Evolutionary conservation across 768 basidiomycete genomes (phyloP), one percentile per base, ranked within the genome.

Genomic region (Arthromyces matolae): DNA sequence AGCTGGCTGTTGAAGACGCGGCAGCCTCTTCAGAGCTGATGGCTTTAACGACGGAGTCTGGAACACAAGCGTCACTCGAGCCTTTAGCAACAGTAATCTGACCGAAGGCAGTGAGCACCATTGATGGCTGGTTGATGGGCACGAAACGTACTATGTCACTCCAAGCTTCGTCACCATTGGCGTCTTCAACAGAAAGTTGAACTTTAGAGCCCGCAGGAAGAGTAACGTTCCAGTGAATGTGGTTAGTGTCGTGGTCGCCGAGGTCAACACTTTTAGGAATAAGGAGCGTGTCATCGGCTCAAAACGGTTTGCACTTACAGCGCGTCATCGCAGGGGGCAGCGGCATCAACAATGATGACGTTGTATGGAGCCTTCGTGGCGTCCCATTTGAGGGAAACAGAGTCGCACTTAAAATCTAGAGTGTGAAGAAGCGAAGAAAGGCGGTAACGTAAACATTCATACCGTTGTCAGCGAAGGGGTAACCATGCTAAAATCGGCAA

Each of bases 381-480:
- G 8, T 67, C 57, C 87, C 87, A 89, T 31, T 71, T 71, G 55
- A 88, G 63, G 8, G 66, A 59, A 20, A 69, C 60, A 12, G 56
- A 43, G 59, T 73, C 58, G 65, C 87, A 89, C 87, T 89, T n/a
- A n/a, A n/a, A n/a, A n/a, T n/a, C n/a, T n/a, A n/a, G n/a, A n/a
- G n/a, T n/a, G n/a, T n/a, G n/a, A n/a, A n/a, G n/a, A n/a, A n/a
- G n/a, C n/a, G n/a, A n/a, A n/a, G n/a, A n/a, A n/a, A n/a, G n/a
- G n/a, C n/a, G n/a, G n/a, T n/a, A n/a, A n/a, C n/a, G n/a, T n/a
- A n/a, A n/a, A n/a, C n/a, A n/a, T n/a, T n/a, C n/a, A n/a, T n/a
- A n/a, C n/a, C n/a, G n/a, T n/a, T n/a, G n/a, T 86, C 80, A 52
- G 63, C 65, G 38, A 85, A 54, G 85, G 83, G 20, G 77, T 77